Conservation (phyloP, 2,329 filamentous ascomycete species). For the Esteya vermicola region DNA sequence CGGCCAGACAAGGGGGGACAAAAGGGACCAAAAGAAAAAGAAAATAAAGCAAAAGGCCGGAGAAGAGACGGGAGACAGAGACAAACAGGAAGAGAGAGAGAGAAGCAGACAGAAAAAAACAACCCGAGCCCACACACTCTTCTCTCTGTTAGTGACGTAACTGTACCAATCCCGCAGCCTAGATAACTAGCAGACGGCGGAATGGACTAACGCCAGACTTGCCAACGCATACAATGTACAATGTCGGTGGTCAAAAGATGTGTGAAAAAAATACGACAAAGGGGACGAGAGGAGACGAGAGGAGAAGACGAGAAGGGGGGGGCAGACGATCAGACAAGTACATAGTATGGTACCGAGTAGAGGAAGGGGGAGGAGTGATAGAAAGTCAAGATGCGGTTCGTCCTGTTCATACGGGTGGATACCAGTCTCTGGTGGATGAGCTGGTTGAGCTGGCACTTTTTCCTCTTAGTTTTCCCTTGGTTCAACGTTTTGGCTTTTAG, state of each 20-base stretch:
- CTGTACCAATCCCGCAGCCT: not conserved
- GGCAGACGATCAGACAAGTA: not conserved
- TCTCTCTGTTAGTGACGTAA: not conserved
- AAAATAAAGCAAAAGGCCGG: not conserved
- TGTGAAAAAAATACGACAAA: too few species aligned
- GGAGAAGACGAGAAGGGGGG: not conserved
- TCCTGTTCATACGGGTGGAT: too few species aligned
- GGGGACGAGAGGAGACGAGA: not conserved
- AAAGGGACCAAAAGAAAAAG: not conserved
- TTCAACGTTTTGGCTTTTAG: not conserved
- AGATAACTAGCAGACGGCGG: not conserved
- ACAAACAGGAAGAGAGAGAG: not conserved
- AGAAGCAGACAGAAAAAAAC: not conserved
- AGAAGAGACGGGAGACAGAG: not conserved
- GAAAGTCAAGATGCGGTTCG: too few species aligned
- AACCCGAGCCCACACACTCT: not conserved
- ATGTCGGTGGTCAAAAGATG: too few species aligned
- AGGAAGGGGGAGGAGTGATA: too few species aligned
- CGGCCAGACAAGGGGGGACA: not conserved
- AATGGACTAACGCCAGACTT: slow-evolving; percentile 1
- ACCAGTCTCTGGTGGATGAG: too few species aligned
- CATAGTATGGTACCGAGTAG: not conserved
- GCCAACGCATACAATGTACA: slow-evolving; percentile 3
- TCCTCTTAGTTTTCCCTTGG: too few species aligned
- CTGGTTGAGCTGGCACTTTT: too few species aligned